Percentiles rank a stretch among this genome's conserved stretches.
These are phyloP conservation scores for Aureococcus anophagefferens DNA, from an alignment of 108 stramenopile species.

Conservation along the genomic window DNA sequence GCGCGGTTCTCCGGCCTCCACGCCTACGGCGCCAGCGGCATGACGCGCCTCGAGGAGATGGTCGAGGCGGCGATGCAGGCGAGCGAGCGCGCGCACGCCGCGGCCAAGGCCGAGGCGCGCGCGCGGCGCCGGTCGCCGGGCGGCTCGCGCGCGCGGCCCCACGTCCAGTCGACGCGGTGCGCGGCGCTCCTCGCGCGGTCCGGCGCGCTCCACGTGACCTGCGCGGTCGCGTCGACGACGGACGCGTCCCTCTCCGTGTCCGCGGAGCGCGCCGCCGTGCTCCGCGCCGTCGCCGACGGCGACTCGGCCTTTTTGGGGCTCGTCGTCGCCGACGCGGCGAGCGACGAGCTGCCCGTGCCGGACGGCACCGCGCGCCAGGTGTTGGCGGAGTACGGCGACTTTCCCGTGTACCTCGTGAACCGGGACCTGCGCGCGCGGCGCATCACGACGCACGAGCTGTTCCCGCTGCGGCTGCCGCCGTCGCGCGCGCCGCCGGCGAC, in stretches of 20 bases:
- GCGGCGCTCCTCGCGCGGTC: constrained; percentile 22
- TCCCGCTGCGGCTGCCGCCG: constrained; percentile 16
- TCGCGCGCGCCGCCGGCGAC: constrained; percentile 8
- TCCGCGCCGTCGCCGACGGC: neutral
- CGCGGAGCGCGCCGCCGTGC: neutral
- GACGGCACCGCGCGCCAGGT: constrained; percentile 39
- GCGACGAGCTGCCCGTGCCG: constrained; percentile 24
- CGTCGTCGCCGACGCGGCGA: constrained; percentile 26
- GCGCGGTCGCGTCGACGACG: constrained; percentile 24
- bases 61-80: constrained; percentile 35
- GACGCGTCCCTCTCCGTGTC: constrained; percentile 16
- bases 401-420: constrained; percentile 44
- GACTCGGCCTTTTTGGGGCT: constrained; percentile 12
- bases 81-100: constrained; percentile 13
- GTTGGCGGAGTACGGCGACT: constrained; percentile 43
- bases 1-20: constrained; percentile 12
- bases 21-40: constrained; percentile 36
- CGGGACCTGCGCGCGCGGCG: constrained; percentile 25
- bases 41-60: constrained; percentile 45
- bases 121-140: neutral
- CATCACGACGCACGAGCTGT: constrained; percentile 8
- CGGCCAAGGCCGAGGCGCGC: neutral
- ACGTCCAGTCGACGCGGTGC: constrained; percentile 17
- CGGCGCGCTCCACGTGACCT: constrained; percentile 28
- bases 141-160: neutral